Conservation (phyloP, 768 basidiomycete genomes). For the Multifurca ochricompacta region DNA sequence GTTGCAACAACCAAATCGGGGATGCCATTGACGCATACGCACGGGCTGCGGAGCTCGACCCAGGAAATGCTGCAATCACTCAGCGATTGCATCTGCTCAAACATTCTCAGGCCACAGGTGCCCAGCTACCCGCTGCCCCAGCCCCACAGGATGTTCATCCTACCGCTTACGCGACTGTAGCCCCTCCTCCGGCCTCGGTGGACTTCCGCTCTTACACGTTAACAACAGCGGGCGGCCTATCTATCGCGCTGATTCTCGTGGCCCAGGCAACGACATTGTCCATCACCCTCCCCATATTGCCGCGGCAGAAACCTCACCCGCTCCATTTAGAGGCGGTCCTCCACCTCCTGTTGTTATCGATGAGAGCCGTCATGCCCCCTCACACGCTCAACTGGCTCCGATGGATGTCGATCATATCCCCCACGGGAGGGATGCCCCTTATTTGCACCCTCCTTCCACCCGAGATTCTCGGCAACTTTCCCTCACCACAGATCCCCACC, state of each 20-base stretch:
- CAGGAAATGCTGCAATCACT: conserved; percentile 72
- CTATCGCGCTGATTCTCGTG: conserved; percentile 63
- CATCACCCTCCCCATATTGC: conserved; percentile 53
- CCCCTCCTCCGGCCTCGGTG: conserved; percentile 57
- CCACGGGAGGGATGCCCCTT: conserved; percentile 48
- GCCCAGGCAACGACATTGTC: conserved; percentile 37
- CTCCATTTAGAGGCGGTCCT: conserved; percentile 76
- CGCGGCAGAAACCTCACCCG: conserved; percentile 47
- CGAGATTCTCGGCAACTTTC: conserved; percentile 51
- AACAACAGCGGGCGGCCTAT: conserved; percentile 34
- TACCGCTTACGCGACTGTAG: conserved; percentile 82
- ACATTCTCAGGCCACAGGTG: conserved; percentile 69
- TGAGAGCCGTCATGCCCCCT: conserved; percentile 56
- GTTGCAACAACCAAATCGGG: conserved; percentile 97
- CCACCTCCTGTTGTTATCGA: conserved; percentile 78
- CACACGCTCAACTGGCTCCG: conserved; percentile 67
- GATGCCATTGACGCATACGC: conserved; percentile 99
- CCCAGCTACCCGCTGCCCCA: conserved; percentile 76
- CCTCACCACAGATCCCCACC: conserved; percentile 56
- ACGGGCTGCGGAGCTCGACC: conserved; percentile 90
- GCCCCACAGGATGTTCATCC: conserved; percentile 95
- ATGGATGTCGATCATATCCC: conserved; percentile 45
- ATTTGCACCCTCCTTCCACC: conserved; percentile 28
- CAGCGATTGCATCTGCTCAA: conserved; percentile 72
- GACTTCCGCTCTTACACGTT: conserved; percentile 59